Conservation (phyloP, 352 stramenopile genomes). For the Phytophthora pistaciae region DNA sequence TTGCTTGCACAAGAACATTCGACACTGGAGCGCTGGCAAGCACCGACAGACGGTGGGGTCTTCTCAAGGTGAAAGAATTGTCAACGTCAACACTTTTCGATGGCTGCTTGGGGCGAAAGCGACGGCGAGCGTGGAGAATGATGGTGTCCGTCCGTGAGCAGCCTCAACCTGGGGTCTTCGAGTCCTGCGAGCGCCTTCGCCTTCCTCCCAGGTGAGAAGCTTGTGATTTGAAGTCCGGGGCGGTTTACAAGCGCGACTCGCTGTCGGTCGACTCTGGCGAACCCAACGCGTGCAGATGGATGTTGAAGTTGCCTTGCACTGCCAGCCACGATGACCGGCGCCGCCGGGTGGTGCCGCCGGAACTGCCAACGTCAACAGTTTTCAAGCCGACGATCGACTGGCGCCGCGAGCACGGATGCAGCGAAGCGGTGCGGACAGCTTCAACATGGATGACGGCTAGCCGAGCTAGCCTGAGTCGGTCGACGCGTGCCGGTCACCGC, state of each 20-base stretch:
- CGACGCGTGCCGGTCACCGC: conserved; percentile 23
- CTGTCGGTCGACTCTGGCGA: background rate
- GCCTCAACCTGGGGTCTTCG: background rate
- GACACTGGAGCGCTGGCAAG: background rate
- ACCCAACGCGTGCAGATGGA: conserved; percentile 1
- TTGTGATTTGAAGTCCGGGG: conserved; percentile 27
- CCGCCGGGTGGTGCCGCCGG: conserved; percentile 16
- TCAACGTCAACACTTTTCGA: conserved; percentile 33
- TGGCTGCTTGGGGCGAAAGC: conserved; percentile 13
- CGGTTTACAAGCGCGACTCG: conserved; percentile 15
- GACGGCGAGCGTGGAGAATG: conserved; percentile 7
- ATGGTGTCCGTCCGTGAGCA: conserved; percentile 12
- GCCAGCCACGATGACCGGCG: background rate
- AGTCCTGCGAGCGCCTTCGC: background rate
- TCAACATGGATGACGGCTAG: conserved; percentile 35
- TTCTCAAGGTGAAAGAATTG: conserved; percentile 9
- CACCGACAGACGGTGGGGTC: too few relatives aligned
- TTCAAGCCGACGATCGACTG: conserved; percentile 28
- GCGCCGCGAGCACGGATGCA: conserved; percentile 1
- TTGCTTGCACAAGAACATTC: too few relatives aligned
- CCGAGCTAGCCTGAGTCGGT: background rate
- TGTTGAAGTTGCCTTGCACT: conserved; percentile 27
- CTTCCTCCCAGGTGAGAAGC: background rate
- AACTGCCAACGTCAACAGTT: conserved; percentile 49
- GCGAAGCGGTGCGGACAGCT: conserved; percentile 32